Evolutionary conservation across 2,329 filamentous ascomycete genomes (phyloP), one percentile per base, ranked within the genome.

Genomic region (Penicillium corylophilum): DNA sequence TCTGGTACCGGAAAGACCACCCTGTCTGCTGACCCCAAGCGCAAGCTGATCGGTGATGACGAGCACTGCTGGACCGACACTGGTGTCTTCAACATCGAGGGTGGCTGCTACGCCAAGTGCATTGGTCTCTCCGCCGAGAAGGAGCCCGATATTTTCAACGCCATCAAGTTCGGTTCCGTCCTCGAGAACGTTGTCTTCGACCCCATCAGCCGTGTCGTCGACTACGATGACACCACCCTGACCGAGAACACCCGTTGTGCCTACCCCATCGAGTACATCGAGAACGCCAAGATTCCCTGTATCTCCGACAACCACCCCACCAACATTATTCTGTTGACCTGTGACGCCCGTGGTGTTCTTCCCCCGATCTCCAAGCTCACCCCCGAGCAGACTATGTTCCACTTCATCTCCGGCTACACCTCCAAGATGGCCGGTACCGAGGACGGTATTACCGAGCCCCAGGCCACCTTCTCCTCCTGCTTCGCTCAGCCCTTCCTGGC

Each of bases 341-440:
- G 94, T 79, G 94, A 99, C 69, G 94, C 94, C 54, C 90, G 94
- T 64, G 94, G 94, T 80, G 94, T 99, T 44, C 86, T 99, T 50
- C 94, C 94, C 51, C 94, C 94, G 44, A 97, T 99, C 78, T 96
- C 91, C 68, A 97, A 97, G 83, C 88, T 99, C 72, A 86, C 88
- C 81, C 84, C 88, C 60, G 85, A 90, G 68, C 94, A 97, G 80
- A 96, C 91, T 75, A 97, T 99, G 93, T 99, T 97, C 87, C 94
- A 99, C 83, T 99, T 99, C 86, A 99, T 99, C 78, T 95, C 90
- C 16, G 94, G 94, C 66, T 99, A 99, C 83, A 99, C 94, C 60
- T 97, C 93, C 71, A 99, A 99, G 87, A 99, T 99, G 94, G 94
- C 94, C 61, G 94, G 94, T 69, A 99, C 94, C 29, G 94, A 99